phyloP scores from a whole-genome alignment of 202 grass and related monocot species.

The Digitaria exilis region DNA sequence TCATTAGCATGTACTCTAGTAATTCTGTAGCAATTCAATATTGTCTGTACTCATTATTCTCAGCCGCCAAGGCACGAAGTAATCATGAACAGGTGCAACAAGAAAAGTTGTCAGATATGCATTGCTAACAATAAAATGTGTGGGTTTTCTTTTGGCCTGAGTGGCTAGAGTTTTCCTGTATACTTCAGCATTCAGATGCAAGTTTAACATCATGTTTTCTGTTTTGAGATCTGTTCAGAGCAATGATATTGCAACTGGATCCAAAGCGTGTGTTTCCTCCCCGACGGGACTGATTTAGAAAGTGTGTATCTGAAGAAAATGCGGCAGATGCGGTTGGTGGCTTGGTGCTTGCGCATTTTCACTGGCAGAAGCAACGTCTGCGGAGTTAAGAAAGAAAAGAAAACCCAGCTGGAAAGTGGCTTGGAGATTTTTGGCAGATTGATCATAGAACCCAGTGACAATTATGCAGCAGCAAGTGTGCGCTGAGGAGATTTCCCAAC shows the following conservation, averaged over 20 bases:
- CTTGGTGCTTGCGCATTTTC: conserved; percentile 31
- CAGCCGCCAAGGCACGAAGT: background rate
- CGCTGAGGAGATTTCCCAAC: conserved; percentile 41
- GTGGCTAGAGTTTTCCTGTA: background rate
- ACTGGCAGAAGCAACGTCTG: conserved; percentile 37
- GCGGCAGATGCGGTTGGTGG: conserved; percentile 34
- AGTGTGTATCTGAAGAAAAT: conserved; percentile 36
- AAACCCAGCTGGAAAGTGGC: conserved; percentile 26
- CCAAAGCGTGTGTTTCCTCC: background rate
- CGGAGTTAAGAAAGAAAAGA: conserved; percentile 17
- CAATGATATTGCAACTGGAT: background rate
- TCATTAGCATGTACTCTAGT: background rate
- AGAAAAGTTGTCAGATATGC: conserved; percentile 22
- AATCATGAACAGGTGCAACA: background rate
- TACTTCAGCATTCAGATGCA: background rate
- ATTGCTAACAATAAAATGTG: background rate
- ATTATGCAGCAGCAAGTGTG: background rate
- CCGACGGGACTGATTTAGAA: background rate
- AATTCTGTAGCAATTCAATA: background rate
- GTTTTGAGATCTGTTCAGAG: conserved; percentile 8
- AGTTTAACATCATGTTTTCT: conserved; percentile 18
- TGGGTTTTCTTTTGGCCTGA: conserved; percentile 2
- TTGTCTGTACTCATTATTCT: background rate
- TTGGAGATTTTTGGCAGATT: conserved; percentile 1
- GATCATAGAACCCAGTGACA: background rate